A percentile compares a stretch with the other conserved stretches of the same genome.
These are phyloP conservation scores for Hypocrella siamensis DNA, from an alignment of 2,329 filamentous ascomycete genomes.

Conservation along the genomic window DNA sequence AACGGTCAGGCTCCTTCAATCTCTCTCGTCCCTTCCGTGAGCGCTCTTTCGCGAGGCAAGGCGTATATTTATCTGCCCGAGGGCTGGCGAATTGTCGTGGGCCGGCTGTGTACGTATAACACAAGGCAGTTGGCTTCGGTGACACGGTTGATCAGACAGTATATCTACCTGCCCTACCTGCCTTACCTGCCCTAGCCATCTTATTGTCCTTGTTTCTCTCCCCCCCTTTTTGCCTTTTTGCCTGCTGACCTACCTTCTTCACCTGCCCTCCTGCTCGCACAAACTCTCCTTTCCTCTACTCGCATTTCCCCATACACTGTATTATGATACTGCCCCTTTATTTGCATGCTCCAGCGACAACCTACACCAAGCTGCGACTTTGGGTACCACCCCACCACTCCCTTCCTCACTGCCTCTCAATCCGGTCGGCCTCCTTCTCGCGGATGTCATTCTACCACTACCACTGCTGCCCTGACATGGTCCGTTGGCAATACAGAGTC, in stretches of 20 bases:
- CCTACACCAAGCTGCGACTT: conserved; percentile 4
- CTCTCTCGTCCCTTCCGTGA: conserved; percentile 1
- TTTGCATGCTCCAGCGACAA: conserved; percentile 2
- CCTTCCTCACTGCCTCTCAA: conserved; percentile 6
- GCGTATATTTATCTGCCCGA: neutral
- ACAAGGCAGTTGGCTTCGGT: conserved; percentile 1
- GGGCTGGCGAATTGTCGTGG: neutral
- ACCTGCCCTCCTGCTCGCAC: conserved; percentile 1
- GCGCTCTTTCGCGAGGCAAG: neutral
- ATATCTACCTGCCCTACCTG: too few relatives aligned
- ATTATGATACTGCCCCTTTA: conserved; percentile 5
- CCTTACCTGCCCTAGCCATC: neutral
- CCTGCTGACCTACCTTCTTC: too few relatives aligned
- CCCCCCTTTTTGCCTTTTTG: conserved; percentile 2
- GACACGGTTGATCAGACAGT: conserved; percentile 2
- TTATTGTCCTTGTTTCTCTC: neutral
- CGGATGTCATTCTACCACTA: neutral
- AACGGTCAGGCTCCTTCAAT: neutral
- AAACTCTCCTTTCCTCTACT: conserved; percentile 1
- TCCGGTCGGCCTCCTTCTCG: neutral
- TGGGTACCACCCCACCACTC: conserved; percentile 10
- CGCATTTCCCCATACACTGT: conserved; percentile 4
- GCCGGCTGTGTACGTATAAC: neutral
- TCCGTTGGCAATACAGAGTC: conserved; percentile 1
- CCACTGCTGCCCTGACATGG: conserved; percentile 2